These are phyloP conservation scores for Pyracantha coccinea DNA, from an alignment of 331 rosid species.

Conservation along the genomic window DNA sequence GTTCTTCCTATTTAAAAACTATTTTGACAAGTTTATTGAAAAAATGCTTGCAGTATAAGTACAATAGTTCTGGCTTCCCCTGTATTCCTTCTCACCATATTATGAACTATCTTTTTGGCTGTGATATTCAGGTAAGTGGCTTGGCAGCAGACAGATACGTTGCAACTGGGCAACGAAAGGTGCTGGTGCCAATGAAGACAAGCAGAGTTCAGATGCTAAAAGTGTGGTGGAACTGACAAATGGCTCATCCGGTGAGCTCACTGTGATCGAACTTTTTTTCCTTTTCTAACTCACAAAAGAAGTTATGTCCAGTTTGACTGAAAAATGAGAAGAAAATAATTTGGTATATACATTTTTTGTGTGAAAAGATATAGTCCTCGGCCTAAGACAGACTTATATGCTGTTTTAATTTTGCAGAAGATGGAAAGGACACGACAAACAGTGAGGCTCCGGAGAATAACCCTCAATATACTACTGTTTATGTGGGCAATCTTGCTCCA, in stretches of 20 bases:
- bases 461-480: conserved; percentile 91
- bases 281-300: neutral
- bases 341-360: neutral
- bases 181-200: conserved; percentile 73
- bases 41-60: neutral
- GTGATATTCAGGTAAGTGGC: conserved; percentile 77
- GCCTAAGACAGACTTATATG: neutral
- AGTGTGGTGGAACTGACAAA: conserved; percentile 83
- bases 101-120: neutral
- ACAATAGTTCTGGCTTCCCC: neutral
- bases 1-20: neutral
- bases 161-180: conserved; percentile 99
- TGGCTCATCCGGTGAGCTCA: conserved; percentile 79
- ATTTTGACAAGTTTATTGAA: neutral
- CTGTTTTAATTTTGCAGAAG: conserved; percentile 52
- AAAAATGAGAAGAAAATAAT: neutral
- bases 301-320: neutral
- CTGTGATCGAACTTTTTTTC: neutral
- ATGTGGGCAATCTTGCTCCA: conserved; percentile 89
- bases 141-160: conserved; percentile 92
- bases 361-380: neutral
- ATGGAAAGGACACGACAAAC: conserved; percentile 66
- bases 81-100: neutral
- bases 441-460: conserved; percentile 90
- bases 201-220: conserved; percentile 66